Evolutionary conservation across 306 rosid species (phyloP).

Genomic region (Ziziphus jujuba): DNA sequence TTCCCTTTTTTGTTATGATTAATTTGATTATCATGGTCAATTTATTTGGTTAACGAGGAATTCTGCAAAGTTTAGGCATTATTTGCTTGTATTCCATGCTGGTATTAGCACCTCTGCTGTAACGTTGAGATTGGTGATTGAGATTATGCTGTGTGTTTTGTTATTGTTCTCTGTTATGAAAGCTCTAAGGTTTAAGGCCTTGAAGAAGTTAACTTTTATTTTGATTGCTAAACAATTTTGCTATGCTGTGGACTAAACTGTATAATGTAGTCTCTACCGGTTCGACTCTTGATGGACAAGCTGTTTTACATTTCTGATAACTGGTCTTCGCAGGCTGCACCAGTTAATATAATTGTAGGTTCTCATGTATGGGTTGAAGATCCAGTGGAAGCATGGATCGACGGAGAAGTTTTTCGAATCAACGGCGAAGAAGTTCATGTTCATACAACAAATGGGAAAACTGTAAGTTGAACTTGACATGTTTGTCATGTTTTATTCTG

Average conservation of each 20-base stretch:
- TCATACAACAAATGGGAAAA: constrained; percentile 61
- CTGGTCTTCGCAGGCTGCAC: constrained; percentile 72
- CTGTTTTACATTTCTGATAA: constrained; percentile 14
- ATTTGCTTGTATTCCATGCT: not conserved
- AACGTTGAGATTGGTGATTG: not conserved
- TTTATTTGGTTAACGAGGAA: not conserved
- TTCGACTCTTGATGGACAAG: no score
- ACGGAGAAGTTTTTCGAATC: constrained; percentile 87
- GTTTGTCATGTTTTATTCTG: not conserved
- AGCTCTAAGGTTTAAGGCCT: not conserved
- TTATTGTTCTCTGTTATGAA: not conserved
- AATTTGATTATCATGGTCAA: not conserved
- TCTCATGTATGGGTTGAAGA: constrained; percentile 99
- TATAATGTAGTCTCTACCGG: not conserved
- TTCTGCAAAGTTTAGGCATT: not conserved
- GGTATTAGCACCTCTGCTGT: not conserved
- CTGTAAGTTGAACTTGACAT: constrained; percentile 48
- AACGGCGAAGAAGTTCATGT: constrained; percentile 79
- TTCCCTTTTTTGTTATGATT: not conserved
- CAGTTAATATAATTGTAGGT: constrained; percentile 93
- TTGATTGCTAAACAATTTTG: not conserved
- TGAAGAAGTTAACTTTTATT: not conserved
- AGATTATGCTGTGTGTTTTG: not conserved
- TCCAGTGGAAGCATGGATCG: constrained; percentile 84
- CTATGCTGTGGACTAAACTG: not conserved